Base-by-base conservation (phyloP, 2,329 filamentous ascomycete genomes). In the Aspergillus pseudoterreus region DNA sequence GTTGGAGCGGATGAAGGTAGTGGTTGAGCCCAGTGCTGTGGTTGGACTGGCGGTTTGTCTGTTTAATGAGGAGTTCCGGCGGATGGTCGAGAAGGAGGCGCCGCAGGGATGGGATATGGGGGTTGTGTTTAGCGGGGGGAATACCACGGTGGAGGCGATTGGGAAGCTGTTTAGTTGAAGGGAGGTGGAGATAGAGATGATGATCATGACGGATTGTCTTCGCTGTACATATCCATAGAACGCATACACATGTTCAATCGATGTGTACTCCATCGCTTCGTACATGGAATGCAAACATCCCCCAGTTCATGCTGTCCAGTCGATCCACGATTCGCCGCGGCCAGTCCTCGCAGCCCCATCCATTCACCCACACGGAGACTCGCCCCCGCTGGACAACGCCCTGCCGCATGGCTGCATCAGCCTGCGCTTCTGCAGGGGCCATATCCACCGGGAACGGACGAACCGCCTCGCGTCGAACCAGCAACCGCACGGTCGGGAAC, bases 11-110 rank as follows among this genome's bases (percentile, higher is more conserved):
- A 84, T 94, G 79, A 96, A 97, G 82, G 75, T 95, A 43, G 84
- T 96, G 19, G 84, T 96, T 11, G 92, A 97, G 78, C 92, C 92
- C 19, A 92, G 87, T 70, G 83, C 88, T 0, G 90, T 86, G 2
- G 92, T 96, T n/a, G 83, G 84, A 1, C 70, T 97, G 53, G 94
- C 92, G 0, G 88, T 89, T 6, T 86, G 85, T 47, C 73, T 97
- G 59, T 96, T 83, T 58, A 87, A 96, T 67, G 89, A 95, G 71
- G 89, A 91, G 4, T 96, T 96, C 56, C 76, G 90, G 52, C 68
- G 64, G 11, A 70, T 86, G 70, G 87, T 92, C 10, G 70, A 69
- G 50, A 57, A 60, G 53, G 87, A 92, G 69, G 87, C 77, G 0
- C 78, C 82, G 47, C 76, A 81, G 11, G 90, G 89, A 0, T 96